These are phyloP conservation scores for Urochloa ruziziensis DNA, from an alignment of 176 grass and related monocot genomes.

Conservation along the genomic window DNA sequence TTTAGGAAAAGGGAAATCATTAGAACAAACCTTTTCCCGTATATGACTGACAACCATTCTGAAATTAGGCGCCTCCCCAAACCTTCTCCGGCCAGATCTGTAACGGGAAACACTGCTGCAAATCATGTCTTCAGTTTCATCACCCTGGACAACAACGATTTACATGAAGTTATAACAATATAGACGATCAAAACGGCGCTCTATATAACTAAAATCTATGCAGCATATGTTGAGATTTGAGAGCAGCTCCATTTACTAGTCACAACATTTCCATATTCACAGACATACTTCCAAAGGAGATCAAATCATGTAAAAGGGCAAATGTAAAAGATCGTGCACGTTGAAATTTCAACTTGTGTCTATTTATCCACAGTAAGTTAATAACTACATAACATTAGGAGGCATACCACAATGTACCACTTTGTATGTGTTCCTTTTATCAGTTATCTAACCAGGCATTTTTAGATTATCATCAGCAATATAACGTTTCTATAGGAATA, in stretches of 20 bases:
- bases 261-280: background rate
- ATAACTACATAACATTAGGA: background rate
- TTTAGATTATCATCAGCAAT: background rate
- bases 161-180: constrained; percentile 12
- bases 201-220: background rate
- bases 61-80: constrained; percentile 48
- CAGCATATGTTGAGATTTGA: background rate
- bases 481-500: background rate
- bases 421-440: background rate
- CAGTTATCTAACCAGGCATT: background rate
- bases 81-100: constrained; percentile 23
- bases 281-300: background rate
- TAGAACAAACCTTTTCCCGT: constrained; percentile 75
- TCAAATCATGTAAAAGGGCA: background rate
- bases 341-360: background rate
- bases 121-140: constrained; percentile 12
- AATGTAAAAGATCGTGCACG: background rate
- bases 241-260: background rate
- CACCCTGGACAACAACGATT: constrained; percentile 39
- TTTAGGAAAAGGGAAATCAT: background rate
- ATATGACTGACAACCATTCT: constrained; percentile 53
- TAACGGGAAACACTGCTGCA: constrained; percentile 17
- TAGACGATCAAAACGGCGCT: background rate
- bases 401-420: background rate
- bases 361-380: background rate